Evolutionary conservation across 2,329 filamentous ascomycete genomes (phyloP), one percentile per base, ranked within the genome.

Genomic region (Nothophaeocryptopus gaeumannii): DNA sequence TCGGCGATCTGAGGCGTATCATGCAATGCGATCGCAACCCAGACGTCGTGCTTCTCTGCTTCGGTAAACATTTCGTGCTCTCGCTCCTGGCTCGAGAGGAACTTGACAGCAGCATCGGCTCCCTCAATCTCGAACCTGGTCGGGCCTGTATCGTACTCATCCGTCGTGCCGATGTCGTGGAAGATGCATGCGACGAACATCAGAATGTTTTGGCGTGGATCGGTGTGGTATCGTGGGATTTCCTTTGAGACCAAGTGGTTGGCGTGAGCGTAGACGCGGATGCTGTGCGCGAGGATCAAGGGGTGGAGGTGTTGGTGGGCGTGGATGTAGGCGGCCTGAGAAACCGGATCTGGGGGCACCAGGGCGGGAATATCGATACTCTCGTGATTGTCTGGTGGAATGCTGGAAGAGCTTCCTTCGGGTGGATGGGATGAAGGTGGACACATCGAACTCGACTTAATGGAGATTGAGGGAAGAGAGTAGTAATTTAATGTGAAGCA

Each of bases 101-200:
- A 62, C 1, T 53, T 36, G 2, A 65, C 65, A 5, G 71, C 72
- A 26, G 70, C 71, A 53, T 76, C 71, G 5, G 67, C 73, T 5
- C 72, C 73, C 52, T 74, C 72, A 39, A 76, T 64, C 55, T 76
- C 73, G 56, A 76, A 76, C 11, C 72, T 68, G 39, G 70, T 64
- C 2, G 65, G 47, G 1, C 68, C 67, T 51, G 65, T 60, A 49
- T 67, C 57, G 16, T 58, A 55, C 11, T 30, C 32, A 8, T 54
- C 49, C 35, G 60, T 63, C n/a, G 56, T 59, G 26, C 67, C 66
- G 8, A 68, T 58, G 53, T 70, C 68, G 60, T 72, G 70, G 48
- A 65, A 66, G 31, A 70, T 59, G 55, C 59, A 64, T 36, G 67
- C 63, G 1, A 58, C 55, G 50, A 63, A 66, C 32, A 68, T 54